A percentile compares a stretch with the other conserved stretches of the same genome.
phyloP scores from a whole-genome alignment of 139 green algal species.

The Asterochloris sp. region DNA sequence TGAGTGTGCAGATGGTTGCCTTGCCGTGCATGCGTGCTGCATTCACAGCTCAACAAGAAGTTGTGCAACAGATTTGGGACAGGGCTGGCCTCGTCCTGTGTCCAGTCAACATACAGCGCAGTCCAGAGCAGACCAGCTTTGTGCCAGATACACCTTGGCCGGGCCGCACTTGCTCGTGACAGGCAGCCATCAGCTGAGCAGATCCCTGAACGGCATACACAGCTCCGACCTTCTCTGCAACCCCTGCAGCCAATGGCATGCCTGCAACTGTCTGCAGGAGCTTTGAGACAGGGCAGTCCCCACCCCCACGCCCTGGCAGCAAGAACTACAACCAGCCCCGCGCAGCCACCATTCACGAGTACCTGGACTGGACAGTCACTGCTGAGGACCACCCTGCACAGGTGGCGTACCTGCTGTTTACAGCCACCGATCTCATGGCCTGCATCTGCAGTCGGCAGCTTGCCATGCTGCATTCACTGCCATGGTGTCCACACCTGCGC shows the following conservation, averaged over 20 bases:
- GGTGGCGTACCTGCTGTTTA: slow-evolving; percentile 59
- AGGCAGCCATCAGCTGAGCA: no score
- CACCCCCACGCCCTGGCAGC: slow-evolving; percentile 36
- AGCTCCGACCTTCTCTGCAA: background rate
- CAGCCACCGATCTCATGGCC: background rate
- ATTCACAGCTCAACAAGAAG: no score
- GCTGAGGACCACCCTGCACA: slow-evolving; percentile 44
- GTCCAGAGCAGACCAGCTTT: no score
- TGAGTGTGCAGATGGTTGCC: no score
- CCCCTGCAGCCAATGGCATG: background rate
- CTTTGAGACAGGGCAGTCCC: slow-evolving; percentile 27
- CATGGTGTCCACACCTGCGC: no score
- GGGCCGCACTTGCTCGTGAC: no score
- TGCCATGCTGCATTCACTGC: background rate
- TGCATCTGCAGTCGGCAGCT: background rate
- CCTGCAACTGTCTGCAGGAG: background rate
- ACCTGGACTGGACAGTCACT: slow-evolving; percentile 93
- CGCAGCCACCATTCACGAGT: slow-evolving; percentile 91
- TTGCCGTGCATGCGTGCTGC: no score
- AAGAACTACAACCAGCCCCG: slow-evolving; percentile 68
- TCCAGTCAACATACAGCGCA: no score
- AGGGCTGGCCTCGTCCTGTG: no score
- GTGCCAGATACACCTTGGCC: no score
- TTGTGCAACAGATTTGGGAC: no score
- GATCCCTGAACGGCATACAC: background rate